Base-by-base conservation (phyloP, 345 rosid species). In the Nephelium lappaceum region DNA sequence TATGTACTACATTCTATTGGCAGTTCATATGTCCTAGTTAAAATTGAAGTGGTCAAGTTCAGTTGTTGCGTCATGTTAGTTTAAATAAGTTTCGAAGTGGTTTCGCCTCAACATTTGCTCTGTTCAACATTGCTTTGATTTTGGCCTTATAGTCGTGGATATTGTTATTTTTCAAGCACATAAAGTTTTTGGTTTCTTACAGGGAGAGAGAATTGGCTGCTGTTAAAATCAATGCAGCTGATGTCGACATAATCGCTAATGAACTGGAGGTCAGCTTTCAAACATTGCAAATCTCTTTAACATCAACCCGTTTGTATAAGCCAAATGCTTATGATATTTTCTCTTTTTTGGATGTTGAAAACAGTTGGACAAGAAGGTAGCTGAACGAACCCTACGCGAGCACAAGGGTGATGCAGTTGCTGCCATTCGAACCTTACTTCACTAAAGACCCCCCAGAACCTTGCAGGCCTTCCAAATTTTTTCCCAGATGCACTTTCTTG, bases 171-270 rank as follows among this genome's bases (percentile, higher is more conserved):
- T 68, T 63, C 65, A 24, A 69, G 25, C 51, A 5, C 38, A 6
- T 60, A 8, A 60, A 6, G 53, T 0, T 43, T 69, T 69, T 67
- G 79, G 24, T 49, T 77, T 42, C 38, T 42, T 66, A 57, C 85
- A 93, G 98, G 86, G 98, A 94, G 90, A 96, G 94, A 76, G 98
- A 96, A 86, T 79, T 96, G 85, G 99, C 98, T 78, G 91, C 95
- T 78, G 99, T 96, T 77, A 94, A 94, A 90, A 96, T 96, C 85
- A 94, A 94, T 83, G 81, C 94, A 45, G 97, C 89, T 38, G 99
- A 94, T 83, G 92, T 91, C 45, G 98, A 94, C 85, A 90, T 94
- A 77, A 96, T 96, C 61, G 93, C 92, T 12, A 94, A 89, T 60
- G 99, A 96, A 79, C 90, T 96, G 18, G 99, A 96, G 99, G 99